These are phyloP conservation scores for Ophiosphaerella narmari DNA, from an alignment of 2,329 filamentous ascomycete genomes.

Conservation along the genomic window DNA sequence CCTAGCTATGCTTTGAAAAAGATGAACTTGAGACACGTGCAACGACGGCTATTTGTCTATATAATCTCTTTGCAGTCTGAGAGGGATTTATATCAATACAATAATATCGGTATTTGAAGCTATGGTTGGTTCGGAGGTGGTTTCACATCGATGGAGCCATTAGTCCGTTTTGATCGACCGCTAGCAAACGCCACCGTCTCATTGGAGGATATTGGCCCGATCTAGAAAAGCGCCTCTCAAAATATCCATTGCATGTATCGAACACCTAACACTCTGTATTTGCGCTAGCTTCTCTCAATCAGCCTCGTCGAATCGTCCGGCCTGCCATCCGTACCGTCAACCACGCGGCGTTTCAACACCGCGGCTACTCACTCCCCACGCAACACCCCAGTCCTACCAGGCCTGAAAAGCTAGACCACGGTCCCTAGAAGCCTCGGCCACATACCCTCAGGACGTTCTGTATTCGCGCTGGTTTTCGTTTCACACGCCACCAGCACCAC, in stretches of 20 bases:
- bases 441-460: constrained; percentile 10
- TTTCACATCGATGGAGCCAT: constrained; percentile 14
- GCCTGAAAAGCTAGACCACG: constrained; percentile 4
- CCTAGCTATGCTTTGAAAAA: too few relatives aligned
- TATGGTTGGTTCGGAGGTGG: constrained; percentile 8
- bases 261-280: background rate
- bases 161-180: constrained; percentile 4
- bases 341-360: constrained; percentile 22
- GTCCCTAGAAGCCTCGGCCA: constrained; percentile 12
- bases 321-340: constrained; percentile 9
- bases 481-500: constrained; percentile 25
- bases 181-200: constrained; percentile 14
- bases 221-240: background rate
- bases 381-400: constrained; percentile 5
- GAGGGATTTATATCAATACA: background rate
- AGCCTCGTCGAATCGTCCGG: constrained; percentile 6
- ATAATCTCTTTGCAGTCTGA: background rate
- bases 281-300: constrained; percentile 3
- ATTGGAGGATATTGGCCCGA: constrained; percentile 4
- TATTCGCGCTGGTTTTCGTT: constrained; percentile 21
- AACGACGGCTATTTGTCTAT: background rate
- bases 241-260: background rate
- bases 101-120: background rate
- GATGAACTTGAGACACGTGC: background rate
- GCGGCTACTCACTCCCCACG: constrained; percentile 11